Evolutionary conservation across 495 filamentous ascomycete species (phyloP).

Genomic region (Penicillium salamii): DNA sequence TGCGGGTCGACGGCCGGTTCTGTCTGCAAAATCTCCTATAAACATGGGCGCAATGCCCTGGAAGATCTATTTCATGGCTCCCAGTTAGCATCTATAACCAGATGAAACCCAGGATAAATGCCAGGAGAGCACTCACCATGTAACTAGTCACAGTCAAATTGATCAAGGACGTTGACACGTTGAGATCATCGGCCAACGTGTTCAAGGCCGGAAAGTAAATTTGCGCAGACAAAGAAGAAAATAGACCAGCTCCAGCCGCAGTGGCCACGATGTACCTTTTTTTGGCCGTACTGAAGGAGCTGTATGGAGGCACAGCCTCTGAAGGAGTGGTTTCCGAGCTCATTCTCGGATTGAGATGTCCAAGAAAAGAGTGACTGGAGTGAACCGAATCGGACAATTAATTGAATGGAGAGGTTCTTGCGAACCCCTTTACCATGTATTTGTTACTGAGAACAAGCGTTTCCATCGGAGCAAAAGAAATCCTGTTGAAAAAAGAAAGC

Average conservation of each 20-base stretch:
- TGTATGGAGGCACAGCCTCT: constrained; percentile 10
- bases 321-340: constrained; percentile 5
- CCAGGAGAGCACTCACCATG: constrained; percentile 20
- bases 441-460: background rate
- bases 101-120: too few species aligned
- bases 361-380: background rate
- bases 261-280: constrained; percentile 16
- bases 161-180: constrained; percentile 28
- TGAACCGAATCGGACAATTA: background rate
- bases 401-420: background rate
- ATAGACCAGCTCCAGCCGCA: constrained; percentile 17
- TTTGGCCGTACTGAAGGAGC: constrained; percentile 8
- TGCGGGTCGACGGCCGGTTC: constrained; percentile 44
- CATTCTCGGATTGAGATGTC: background rate
- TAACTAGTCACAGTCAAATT: constrained; percentile 42
- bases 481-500: background rate
- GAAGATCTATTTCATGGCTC: constrained; percentile 32
- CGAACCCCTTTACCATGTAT: background rate
- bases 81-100: too few species aligned
- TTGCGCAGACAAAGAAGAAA: constrained; percentile 35
- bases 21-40: constrained; percentile 47
- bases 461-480: background rate
- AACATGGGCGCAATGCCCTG: constrained; percentile 52
- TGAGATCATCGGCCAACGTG: constrained; percentile 24
- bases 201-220: constrained; percentile 43